phyloP scores from a whole-genome alignment of 2,329 filamentous ascomycete species.

The Fusarium siculi region DNA sequence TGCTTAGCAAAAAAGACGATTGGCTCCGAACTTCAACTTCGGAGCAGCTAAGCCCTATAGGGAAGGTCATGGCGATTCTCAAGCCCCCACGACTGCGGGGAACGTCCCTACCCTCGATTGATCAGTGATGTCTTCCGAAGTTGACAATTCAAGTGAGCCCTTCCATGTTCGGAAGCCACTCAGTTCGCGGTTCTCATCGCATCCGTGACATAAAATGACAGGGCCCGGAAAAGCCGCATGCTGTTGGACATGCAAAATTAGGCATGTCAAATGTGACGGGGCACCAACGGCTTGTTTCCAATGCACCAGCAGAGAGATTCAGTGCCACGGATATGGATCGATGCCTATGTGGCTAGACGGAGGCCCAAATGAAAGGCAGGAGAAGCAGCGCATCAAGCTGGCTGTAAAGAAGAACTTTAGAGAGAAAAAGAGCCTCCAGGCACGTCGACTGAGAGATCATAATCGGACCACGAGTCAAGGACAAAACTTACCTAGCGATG shows the following conservation, averaged over 20 bases:
- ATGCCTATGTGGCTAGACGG: not conserved
- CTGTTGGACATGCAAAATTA: not conserved
- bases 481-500: accelerated
- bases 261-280: not conserved
- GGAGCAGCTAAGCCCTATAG: not conserved
- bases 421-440: not conserved
- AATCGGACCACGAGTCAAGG: accelerated
- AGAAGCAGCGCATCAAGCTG: not conserved
- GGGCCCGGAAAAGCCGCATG: not conserved
- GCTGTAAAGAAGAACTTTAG: not conserved
- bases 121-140: not conserved
- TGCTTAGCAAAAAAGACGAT: not conserved
- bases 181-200: too few species aligned
- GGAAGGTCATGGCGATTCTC: not conserved
- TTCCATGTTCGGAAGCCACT: not conserved
- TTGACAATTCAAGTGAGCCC: not conserved
- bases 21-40: not conserved
- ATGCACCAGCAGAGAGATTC: not conserved
- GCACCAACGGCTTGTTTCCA: not conserved
- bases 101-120: not conserved
- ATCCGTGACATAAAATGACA: accelerated
- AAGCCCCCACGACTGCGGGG: not conserved
- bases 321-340: not conserved
- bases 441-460: not conserved
- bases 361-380: not conserved